A percentile compares a stretch with the other conserved stretches of the same genome.
Evolutionary conservation across 148 eudicot species (phyloP).

Genomic region (Oxyria digyna): DNA sequence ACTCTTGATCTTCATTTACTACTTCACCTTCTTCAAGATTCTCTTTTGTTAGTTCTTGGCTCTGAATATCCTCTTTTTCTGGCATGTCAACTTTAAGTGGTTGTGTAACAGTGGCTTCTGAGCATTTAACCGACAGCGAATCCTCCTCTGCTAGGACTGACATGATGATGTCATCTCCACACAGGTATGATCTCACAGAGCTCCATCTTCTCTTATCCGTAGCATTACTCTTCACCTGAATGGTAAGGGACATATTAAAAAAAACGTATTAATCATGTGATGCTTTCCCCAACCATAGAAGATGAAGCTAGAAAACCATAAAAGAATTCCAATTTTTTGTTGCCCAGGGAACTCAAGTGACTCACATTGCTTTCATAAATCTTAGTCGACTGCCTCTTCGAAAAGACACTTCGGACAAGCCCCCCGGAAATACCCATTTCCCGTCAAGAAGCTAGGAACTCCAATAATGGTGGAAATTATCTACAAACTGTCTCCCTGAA

Average conservation of each 20-base stretch:
- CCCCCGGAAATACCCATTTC: conserved; percentile 68
- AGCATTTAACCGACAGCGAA: conserved; percentile 47
- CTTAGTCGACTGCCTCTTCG: conserved; percentile 33
- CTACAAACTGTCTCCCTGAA: not conserved
- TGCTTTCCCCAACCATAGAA: not conserved
- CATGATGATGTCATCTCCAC: conserved; percentile 50
- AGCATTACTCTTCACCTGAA: conserved; percentile 24
- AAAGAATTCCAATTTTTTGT: not conserved
- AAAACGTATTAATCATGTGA: not conserved
- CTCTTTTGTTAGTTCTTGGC: conserved; percentile 15
- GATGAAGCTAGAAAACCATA: not conserved
- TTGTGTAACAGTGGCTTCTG: conserved; percentile 55
- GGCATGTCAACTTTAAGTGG: conserved; percentile 15
- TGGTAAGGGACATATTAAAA: not conserved
- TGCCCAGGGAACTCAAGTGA: not conserved
- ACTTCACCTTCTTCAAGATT: conserved; percentile 10
- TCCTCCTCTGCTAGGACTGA: conserved; percentile 61
- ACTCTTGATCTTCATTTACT: not conserved
- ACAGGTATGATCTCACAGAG: conserved; percentile 57
- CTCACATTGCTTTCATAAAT: conserved; percentile 42
- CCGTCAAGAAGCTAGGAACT: not conserved
- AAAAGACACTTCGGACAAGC: conserved; percentile 75
- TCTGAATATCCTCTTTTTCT: conserved; percentile 14
- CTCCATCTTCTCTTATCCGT: conserved; percentile 36
- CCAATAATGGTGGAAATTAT: conserved; percentile 2